Percentiles rank a stretch among this genome's conserved stretches.
These are phyloP conservation scores for Aegilops longissima DNA, from an alignment of 176 grass and related monocot species.

Conservation along the genomic window DNA sequence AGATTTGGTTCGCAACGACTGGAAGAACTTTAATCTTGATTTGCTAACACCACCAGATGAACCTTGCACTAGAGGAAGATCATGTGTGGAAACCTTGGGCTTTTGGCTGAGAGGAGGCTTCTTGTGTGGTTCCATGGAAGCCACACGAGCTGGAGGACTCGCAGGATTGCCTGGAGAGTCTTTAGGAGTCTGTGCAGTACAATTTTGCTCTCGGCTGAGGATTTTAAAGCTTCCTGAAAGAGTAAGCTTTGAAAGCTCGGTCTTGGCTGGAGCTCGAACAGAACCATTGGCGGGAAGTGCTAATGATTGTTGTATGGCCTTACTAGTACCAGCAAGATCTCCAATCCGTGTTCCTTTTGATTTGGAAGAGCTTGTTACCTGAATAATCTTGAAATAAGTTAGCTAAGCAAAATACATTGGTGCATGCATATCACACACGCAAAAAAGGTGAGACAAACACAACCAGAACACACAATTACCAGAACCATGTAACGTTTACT, in stretches of 20 bases:
- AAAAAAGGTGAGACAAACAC: slow-evolving; percentile 5
- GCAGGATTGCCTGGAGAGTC: slow-evolving; percentile 35
- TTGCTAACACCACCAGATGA: slow-evolving; percentile 43
- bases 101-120: slow-evolving; percentile 43
- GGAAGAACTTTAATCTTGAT: slow-evolving; percentile 56
- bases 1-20: slow-evolving; percentile 47
- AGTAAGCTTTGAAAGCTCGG: slow-evolving; percentile 49
- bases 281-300: slow-evolving; percentile 26
- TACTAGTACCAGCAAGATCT: slow-evolving; percentile 41
- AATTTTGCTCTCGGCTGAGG: slow-evolving; percentile 59
- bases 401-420: neutral
- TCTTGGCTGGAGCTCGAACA: slow-evolving; percentile 48
- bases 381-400: slow-evolving; percentile 26
- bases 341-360: slow-evolving; percentile 49
- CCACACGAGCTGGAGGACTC: slow-evolving; percentile 34
- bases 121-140: slow-evolving; percentile 32
- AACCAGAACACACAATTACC: neutral
- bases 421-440: slow-evolving; percentile 1
- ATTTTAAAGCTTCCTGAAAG: slow-evolving; percentile 59
- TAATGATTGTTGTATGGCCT: slow-evolving; percentile 36
- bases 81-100: slow-evolving; percentile 27
- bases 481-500: neutral
- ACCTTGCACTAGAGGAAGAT: slow-evolving; percentile 34
- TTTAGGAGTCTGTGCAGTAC: slow-evolving; percentile 32
- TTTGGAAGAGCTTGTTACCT: slow-evolving; percentile 55